Evolutionary conservation across 306 rosid species (phyloP).

Genomic region (Prinsepia uniflora): DNA sequence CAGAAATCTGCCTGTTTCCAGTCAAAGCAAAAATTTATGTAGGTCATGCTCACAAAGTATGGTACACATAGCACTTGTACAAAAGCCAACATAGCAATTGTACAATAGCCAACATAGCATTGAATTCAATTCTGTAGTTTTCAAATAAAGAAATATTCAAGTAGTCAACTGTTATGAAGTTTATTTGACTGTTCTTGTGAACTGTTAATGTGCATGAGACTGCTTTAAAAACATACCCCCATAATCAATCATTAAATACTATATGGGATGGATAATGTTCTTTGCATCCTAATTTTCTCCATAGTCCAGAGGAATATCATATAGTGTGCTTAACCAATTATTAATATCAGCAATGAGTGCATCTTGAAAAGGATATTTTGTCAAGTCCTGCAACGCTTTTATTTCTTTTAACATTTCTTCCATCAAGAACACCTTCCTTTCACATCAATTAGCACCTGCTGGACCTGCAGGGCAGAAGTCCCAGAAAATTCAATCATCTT

Average conservation of each 20-base stretch:
- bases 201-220: not conserved
- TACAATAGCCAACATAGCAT: no score
- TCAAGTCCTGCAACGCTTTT: conserved; percentile 43
- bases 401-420: conserved; percentile 40
- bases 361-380: conserved; percentile 61
- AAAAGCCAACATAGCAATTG: not conserved
- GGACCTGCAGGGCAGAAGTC: conserved; percentile 53
- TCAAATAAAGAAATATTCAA: not conserved
- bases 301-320: not conserved
- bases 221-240: not conserved
- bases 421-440: conserved; percentile 54
- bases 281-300: not conserved
- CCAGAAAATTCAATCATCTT: conserved; percentile 15
- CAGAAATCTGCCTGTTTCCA: conserved; percentile 56
- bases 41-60: not conserved
- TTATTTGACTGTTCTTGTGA: not conserved
- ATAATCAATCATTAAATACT: not conserved
- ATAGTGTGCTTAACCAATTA: conserved; percentile 1
- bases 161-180: not conserved
- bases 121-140: no score
- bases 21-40: conserved; percentile 47
- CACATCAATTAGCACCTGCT: conserved; percentile 42
- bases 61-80: no score
- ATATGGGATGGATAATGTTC: not conserved
- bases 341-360: not conserved